These are phyloP conservation scores for Sanghuangporus weigelae DNA, from an alignment of 1,284 basidiomycete genomes.

Conservation along the genomic window DNA sequence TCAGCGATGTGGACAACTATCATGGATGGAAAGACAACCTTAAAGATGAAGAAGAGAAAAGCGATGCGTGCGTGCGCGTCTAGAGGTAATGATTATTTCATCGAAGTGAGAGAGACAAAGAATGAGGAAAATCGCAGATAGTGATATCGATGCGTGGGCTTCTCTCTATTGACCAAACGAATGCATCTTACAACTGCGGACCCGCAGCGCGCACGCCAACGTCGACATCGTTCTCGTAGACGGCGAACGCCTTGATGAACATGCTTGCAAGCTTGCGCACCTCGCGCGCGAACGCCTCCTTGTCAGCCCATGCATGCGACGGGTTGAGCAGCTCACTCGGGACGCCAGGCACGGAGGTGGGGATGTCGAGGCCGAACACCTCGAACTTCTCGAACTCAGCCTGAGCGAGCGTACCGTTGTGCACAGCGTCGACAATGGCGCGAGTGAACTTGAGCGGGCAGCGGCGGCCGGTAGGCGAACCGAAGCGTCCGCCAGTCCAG, in stretches of 20 bases:
- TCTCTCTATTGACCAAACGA: background rate
- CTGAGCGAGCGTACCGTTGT: conserved; percentile 86
- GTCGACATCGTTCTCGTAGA: conserved; percentile 83
- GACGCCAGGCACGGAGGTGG: conserved; percentile 76
- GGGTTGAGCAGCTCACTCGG: conserved; percentile 89
- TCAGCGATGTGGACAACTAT: background rate
- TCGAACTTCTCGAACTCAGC: conserved; percentile 85
- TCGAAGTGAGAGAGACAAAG: background rate
- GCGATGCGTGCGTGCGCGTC: background rate
- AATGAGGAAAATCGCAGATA: background rate
- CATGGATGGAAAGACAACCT: background rate
- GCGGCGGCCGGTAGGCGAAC: conserved; percentile 67
- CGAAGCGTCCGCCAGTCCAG: conserved; percentile 96
- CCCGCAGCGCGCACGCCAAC: conserved; percentile 76
- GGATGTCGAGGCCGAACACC: conserved; percentile 78
- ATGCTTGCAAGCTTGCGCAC: conserved; percentile 82
- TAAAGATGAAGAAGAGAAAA: background rate
- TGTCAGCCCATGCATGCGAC: conserved; percentile 77
- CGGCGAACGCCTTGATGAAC: conserved; percentile 89
- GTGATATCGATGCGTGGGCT: background rate
- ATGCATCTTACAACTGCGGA: conserved; percentile 33
- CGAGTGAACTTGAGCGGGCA: conserved; percentile 96
- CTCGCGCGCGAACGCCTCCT: conserved; percentile 82
- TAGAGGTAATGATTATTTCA: background rate
- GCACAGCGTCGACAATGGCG: conserved; percentile 94